These are phyloP conservation scores for Albugo laibachii DNA, from an alignment of 352 stramenopile genomes.

Conservation along the genomic window DNA sequence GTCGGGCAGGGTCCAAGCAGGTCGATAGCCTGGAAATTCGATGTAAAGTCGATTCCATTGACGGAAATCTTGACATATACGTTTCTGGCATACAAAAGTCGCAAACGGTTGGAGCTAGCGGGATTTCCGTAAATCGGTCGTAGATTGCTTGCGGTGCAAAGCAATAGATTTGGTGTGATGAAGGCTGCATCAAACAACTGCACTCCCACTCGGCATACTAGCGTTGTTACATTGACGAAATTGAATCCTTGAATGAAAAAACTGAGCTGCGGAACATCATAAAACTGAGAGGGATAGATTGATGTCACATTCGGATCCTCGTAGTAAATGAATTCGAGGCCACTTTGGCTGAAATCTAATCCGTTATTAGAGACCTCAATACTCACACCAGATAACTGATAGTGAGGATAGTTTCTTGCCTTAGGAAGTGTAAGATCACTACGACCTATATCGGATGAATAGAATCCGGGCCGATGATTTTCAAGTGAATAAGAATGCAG, in stretches of 20 bases:
- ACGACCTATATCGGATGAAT: constrained; percentile 39
- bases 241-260: constrained; percentile 52
- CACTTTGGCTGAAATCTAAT: constrained; percentile 85
- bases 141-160: constrained; percentile 64
- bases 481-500: constrained; percentile 37
- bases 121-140: background rate
- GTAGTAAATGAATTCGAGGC: constrained; percentile 86
- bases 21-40: constrained; percentile 48
- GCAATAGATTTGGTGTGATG: constrained; percentile 56
- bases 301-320: constrained; percentile 49
- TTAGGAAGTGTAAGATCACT: constrained; percentile 49
- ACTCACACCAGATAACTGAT: constrained; percentile 67
- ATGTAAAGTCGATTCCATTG: constrained; percentile 89
- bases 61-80: constrained; percentile 85
- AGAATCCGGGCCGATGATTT: constrained; percentile 40
- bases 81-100: constrained; percentile 6
- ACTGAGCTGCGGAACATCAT: constrained; percentile 18
- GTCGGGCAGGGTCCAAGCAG: constrained; percentile 63
- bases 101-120: background rate
- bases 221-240: constrained; percentile 85
- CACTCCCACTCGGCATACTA: constrained; percentile 80
- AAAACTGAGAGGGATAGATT: constrained; percentile 35
- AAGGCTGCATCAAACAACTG: constrained; percentile 70
- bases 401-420: constrained; percentile 76
- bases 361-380: constrained; percentile 92